Evolutionary conservation across 1,139 yeast genomes (phyloP).

Genomic region (Magnusiomyces paraingens): DNA sequence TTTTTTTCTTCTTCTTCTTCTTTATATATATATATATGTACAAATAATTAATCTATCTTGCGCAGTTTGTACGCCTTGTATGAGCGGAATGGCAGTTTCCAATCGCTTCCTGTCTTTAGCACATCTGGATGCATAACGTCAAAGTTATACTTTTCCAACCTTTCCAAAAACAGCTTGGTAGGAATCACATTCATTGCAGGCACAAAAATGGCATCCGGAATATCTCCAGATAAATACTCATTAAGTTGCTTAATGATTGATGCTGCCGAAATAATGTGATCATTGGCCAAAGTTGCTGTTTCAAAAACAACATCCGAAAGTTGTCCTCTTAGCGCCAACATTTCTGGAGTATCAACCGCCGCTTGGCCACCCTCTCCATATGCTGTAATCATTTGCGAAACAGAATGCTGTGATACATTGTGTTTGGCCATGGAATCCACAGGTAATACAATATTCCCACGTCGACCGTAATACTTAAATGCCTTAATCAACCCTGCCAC

Average conservation of each 20-base stretch:
- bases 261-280: conserved; percentile 66
- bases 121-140: conserved; percentile 46
- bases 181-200: conserved; percentile 56
- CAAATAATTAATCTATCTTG: conserved; percentile 26
- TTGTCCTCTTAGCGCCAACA: conserved; percentile 30
- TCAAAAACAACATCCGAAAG: conserved; percentile 61
- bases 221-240: conserved; percentile 30
- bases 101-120: conserved; percentile 40
- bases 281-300: conserved; percentile 71
- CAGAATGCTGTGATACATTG: conserved; percentile 57
- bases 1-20: too few relatives aligned
- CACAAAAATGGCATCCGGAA: conserved; percentile 62
- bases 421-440: conserved; percentile 50
- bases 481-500: conserved; percentile 63
- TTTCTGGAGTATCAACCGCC: conserved; percentile 42
- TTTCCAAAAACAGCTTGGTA: conserved; percentile 52
- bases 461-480: conserved; percentile 50
- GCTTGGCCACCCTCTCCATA: conserved; percentile 5
- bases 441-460: conserved; percentile 51
- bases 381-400: conserved; percentile 22
- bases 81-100: conserved; percentile 67
- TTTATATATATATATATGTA: conserved; percentile 5
- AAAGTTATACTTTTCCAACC: conserved; percentile 57
- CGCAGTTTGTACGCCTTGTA: conserved; percentile 48
- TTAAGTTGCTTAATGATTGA: conserved; percentile 42